A percentile compares a stretch with the other conserved stretches of the same genome.
phyloP scores from a whole-genome alignment of 2,329 filamentous ascomycete genomes.

The Tympanopsis confertula region DNA sequence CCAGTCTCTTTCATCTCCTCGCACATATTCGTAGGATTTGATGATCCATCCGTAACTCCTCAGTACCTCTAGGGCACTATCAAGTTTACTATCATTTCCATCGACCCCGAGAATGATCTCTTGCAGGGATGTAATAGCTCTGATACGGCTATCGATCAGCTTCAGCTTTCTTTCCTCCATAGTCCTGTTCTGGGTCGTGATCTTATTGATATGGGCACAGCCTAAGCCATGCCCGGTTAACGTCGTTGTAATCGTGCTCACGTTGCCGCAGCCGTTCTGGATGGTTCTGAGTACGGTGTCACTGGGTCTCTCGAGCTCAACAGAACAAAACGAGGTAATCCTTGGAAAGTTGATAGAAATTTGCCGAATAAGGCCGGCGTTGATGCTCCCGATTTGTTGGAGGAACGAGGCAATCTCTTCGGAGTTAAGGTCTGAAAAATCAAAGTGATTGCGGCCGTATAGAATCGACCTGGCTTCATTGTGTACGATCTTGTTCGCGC shows the following conservation, averaged over 20 bases:
- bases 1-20: too few relatives aligned
- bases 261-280: slow-evolving; percentile 7
- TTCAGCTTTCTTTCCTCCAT: slow-evolving; percentile 6
- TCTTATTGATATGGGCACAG: slow-evolving; percentile 1
- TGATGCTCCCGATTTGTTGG: slow-evolving; percentile 7
- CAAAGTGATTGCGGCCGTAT: slow-evolving; percentile 10
- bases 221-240: slow-evolving; percentile 2
- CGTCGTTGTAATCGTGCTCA: slow-evolving; percentile 7
- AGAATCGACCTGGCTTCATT: slow-evolving; percentile 9
- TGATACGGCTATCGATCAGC: slow-evolving; percentile 9
- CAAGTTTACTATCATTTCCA: slow-evolving; percentile 6
- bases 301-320: slow-evolving; percentile 4
- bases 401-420: slow-evolving; percentile 7
- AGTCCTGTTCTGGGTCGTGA: slow-evolving; percentile 4
- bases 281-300: slow-evolving; percentile 6
- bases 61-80: slow-evolving; percentile 9
- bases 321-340: slow-evolving; percentile 4
- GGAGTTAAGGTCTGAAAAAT: slow-evolving; percentile 5
- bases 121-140: slow-evolving; percentile 9
- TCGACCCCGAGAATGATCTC: slow-evolving; percentile 10
- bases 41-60: slow-evolving; percentile 10
- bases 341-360: slow-evolving; percentile 7
- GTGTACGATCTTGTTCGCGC: slow-evolving; percentile 8
- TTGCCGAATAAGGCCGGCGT: slow-evolving; percentile 8
- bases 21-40: slow-evolving; percentile 5